Conservation (phyloP, 441 rosid species). For the Croton setiger region DNA sequence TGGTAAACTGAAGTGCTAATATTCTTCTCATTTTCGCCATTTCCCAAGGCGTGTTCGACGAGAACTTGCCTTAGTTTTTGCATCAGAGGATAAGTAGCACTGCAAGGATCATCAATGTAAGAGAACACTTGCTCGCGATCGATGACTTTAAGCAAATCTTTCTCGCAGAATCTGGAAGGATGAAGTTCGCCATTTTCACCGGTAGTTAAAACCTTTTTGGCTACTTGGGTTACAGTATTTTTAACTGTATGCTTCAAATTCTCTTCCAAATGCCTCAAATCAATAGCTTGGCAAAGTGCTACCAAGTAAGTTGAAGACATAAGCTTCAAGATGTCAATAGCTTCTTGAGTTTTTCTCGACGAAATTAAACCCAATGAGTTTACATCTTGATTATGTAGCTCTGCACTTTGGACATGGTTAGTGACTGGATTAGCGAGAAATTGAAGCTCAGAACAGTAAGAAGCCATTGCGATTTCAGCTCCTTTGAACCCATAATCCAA, state of each 20-base stretch:
- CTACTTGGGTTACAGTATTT: slow-evolving; percentile 47
- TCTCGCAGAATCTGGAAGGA: slow-evolving; percentile 57
- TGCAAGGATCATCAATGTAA: slow-evolving; percentile 67
- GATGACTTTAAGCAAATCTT: slow-evolving; percentile 51
- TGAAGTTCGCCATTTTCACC: slow-evolving; percentile 51
- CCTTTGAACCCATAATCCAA: slow-evolving; percentile 89
- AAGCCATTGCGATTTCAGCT: slow-evolving; percentile 84
- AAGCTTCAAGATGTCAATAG: slow-evolving; percentile 58
- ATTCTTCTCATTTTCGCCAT: slow-evolving; percentile 59
- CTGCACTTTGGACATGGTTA: slow-evolving; percentile 59
- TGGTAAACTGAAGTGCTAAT: slow-evolving; percentile 51
- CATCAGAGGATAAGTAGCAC: slow-evolving; percentile 58
- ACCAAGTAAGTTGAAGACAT: slow-evolving; percentile 58
- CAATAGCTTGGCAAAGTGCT: slow-evolving; percentile 63
- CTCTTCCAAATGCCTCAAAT: slow-evolving; percentile 68
- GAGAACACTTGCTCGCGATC: slow-evolving; percentile 59
- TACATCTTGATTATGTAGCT: slow-evolving; percentile 68
- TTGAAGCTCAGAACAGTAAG: slow-evolving; percentile 78
- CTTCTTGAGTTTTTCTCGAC: slow-evolving; percentile 65
- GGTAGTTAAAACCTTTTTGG: slow-evolving; percentile 39
- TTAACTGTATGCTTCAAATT: slow-evolving; percentile 46
- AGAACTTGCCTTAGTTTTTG: slow-evolving; percentile 68
- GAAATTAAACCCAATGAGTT: slow-evolving; percentile 73
- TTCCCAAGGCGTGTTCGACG: slow-evolving; percentile 60
- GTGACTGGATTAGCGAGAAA: slow-evolving; percentile 64